Percentiles rank a stretch among this genome's conserved stretches.
phyloP scores from a whole-genome alignment of 1,284 basidiomycete genomes.

The Cryptococcus jaspeensis region DNA sequence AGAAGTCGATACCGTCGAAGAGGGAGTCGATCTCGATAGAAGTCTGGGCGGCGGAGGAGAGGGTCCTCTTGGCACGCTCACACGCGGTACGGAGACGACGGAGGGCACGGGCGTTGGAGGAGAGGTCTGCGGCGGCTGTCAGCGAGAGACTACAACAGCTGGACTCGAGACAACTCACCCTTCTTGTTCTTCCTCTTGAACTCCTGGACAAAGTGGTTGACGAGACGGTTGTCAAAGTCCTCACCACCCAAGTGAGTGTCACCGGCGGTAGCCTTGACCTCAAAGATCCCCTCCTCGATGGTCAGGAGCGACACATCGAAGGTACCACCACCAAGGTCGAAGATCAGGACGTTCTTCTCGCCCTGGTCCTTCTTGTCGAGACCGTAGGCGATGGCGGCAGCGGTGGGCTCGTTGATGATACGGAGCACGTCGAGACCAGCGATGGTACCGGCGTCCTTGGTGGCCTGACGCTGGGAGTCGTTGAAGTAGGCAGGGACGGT shows the following conservation, averaged over 20 bases:
- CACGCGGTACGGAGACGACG: constrained; percentile 97
- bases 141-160: background rate
- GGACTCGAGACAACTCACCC: background rate
- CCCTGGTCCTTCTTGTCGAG: constrained; percentile 75
- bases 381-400: constrained; percentile 96
- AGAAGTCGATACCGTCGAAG: constrained; percentile 97
- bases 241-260: constrained; percentile 99
- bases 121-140: constrained; percentile 60
- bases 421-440: constrained; percentile 95
- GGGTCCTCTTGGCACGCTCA: constrained; percentile 97
- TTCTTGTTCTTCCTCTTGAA: constrained; percentile 98
- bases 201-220: constrained; percentile 97
- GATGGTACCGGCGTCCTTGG: constrained; percentile 95
- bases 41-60: constrained; percentile 94
- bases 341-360: constrained; percentile 93
- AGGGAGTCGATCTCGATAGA: constrained; percentile 98
- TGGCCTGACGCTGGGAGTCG: constrained; percentile 97
- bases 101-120: constrained; percentile 88
- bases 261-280: constrained; percentile 98
- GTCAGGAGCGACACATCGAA: constrained; percentile 98
- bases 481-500: constrained; percentile 98
- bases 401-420: constrained; percentile 98
- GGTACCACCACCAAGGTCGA: constrained; percentile 98
- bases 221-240: constrained; percentile 97
- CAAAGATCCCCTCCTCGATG: constrained; percentile 98